Base-by-base conservation (phyloP, 768 basidiomycete species). In the Lactarius indigo region DNA sequence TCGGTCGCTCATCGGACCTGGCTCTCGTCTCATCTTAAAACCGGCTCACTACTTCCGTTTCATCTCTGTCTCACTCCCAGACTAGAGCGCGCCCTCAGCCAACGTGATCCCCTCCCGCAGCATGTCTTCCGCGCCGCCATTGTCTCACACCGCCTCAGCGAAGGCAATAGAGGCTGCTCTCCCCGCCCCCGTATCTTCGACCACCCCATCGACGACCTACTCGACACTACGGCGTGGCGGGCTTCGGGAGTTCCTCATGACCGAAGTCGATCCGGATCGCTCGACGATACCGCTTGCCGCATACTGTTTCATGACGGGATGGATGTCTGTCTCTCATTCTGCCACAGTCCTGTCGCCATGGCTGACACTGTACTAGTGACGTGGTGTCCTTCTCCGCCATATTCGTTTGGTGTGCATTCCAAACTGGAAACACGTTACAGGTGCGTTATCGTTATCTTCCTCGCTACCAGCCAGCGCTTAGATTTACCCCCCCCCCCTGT, bases 381-480 rank as follows among this genome's bases (percentile, higher is more conserved):
- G 84, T 84, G 1, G 79, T 92, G 33, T 86, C 85, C 3, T 93
- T 93, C 78, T 85, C 89, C 54, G 88, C 92, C 2, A 79, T 91
- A 57, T 93, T 87, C 75, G 85, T 93, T 15, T 94, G 92, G 90
- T 90, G 88, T 75, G 91, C 88, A 17, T 93, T 92, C 76, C 91
- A 93, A 76, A 92, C 91, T 0, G 91, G 89, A 60, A 91, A 91
- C 73, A 85, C 85, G 69, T 81, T 85, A 12, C 87, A 89, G 79
- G 87, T 88, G 71, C 64, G 77, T 71, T 28, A 13, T 39, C 15
- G 15, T 39, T 42, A 68, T 50, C 28, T 52, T 41, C 61, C 42
- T 58, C 41, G 57, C 57, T 61, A 58, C 23, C 17, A 15, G 50
- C 26, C 60, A 35, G 31, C 52, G 7, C 50, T 55, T 18, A 55